These are phyloP conservation scores for Trametes cubensis DNA, from an alignment of 768 basidiomycete genomes.

Conservation along the genomic window DNA sequence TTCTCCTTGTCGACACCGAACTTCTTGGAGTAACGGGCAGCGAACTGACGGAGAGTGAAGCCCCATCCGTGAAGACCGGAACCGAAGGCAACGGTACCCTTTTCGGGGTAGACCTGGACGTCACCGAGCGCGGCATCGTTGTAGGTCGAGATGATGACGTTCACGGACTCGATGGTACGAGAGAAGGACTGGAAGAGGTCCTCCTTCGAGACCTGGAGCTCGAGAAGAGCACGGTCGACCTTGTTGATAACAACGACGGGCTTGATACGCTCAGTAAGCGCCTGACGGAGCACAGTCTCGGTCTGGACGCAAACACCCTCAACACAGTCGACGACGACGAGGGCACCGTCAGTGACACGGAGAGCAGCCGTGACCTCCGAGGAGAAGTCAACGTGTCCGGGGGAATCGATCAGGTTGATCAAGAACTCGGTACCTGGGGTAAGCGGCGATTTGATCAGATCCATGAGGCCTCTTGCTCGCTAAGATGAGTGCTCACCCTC, in stretches of 20 bases:
- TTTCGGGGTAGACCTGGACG: conserved; percentile 98
- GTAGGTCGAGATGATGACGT: conserved; percentile 98
- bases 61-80: conserved; percentile 99
- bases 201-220: conserved; percentile 97
- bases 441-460: conserved; percentile 17
- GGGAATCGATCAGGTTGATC: conserved; percentile 99
- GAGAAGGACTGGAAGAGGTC: conserved; percentile 96
- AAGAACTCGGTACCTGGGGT: conserved; percentile 86
- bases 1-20: conserved; percentile 99
- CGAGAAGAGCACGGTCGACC: conserved; percentile 98
- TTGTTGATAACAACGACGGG: conserved; percentile 99
- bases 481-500: conserved; percentile 55
- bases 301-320: conserved; percentile 99
- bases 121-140: conserved; percentile 93
- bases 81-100: conserved; percentile 97
- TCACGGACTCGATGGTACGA: conserved; percentile 96
- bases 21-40: conserved; percentile 92
- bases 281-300: conserved; percentile 98
- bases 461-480: conserved; percentile 3
- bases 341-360: conserved; percentile 99
- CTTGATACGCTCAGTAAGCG: conserved; percentile 97
- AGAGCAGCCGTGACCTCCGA: conserved; percentile 99
- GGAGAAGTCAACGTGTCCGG: conserved; percentile 99
- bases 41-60: conserved; percentile 98
- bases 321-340: conserved; percentile 99